Evolutionary conservation across 2,329 filamentous ascomycete genomes (phyloP), one percentile per base, ranked within the genome.

Genomic region (Phialemonium atrogriseum): DNA sequence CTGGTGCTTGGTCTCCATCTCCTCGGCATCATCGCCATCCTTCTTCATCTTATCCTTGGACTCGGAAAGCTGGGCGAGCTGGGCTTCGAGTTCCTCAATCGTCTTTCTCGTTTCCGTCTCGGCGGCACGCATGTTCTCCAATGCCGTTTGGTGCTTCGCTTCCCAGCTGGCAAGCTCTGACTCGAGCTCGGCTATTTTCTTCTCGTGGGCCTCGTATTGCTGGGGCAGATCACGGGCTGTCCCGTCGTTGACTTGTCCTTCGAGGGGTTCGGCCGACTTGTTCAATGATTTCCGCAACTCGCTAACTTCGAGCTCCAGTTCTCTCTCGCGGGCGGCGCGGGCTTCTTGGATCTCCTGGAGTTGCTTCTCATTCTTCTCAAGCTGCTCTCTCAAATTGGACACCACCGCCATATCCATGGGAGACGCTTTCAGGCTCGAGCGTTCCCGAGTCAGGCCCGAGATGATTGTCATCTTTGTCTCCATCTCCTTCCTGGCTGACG

Each of bases 391-490:
- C 63, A 98, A 75, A 11, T 80, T 81, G 5, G 85, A 82, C 19
- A 96, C 80, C 42, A 95, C 79, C 0, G 85, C 88, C 53, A 95
- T 93, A 50, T 98, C 91, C 51, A 94, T 80, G 7, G 87, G 83
- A 15, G 83, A 82, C 3, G 54, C 73, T 53, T 89, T 86, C 60
- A 95, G 70, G 59, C 87, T 95, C 4, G 86, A 89, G 37, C 93
- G 73, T 58, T 98, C 93, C 33, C 91, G 80, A 4, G 91, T 94
- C 41, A 98, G 68, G 6, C 91, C 91, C 18, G 86, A 85, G 46
- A 98, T 96, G 51, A 98, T 88, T 18, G 85, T 84, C 67, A 89
- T 87, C 72, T 98, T 98, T 40, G 75, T 80, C 52, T 98, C 91
- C 81, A 96, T 94, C 56, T 98, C 91, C 63, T 87, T 94, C 64